These are phyloP conservation scores for Candida michaelii DNA, from an alignment of 805 yeast species.

Conservation along the genomic window DNA sequence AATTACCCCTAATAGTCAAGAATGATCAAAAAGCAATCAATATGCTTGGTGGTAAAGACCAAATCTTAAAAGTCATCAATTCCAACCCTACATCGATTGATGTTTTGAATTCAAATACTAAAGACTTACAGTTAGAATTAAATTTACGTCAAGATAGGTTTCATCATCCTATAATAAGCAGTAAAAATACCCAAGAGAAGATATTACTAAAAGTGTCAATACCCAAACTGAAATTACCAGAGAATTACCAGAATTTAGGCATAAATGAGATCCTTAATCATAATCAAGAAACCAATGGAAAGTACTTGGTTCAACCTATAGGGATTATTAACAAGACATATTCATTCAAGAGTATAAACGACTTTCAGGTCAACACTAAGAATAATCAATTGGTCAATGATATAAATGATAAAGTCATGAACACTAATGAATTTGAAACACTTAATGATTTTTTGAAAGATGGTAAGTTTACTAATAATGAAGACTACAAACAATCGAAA, in stretches of 20 bases:
- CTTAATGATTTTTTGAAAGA: slow-evolving; percentile 25
- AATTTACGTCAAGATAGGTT: slow-evolving; percentile 41
- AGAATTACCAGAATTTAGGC: slow-evolving; percentile 37
- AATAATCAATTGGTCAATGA: slow-evolving; percentile 43
- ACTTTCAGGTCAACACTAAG: slow-evolving; percentile 72
- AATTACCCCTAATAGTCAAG: slow-evolving; percentile 71
- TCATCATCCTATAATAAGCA: slow-evolving; percentile 66
- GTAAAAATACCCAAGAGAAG: slow-evolving; percentile 52
- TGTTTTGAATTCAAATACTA: slow-evolving; percentile 1
- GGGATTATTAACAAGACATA: slow-evolving; percentile 68
- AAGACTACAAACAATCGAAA: slow-evolving; percentile 26
- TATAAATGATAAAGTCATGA: slow-evolving; percentile 23
- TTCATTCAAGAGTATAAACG: slow-evolving; percentile 82
- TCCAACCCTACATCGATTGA: slow-evolving; percentile 23
- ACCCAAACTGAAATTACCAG: slow-evolving; percentile 52
- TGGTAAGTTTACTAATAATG: slow-evolving; percentile 24
- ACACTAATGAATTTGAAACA: slow-evolving; percentile 23
- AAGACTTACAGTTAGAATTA: slow-evolving; percentile 33
- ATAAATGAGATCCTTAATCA: slow-evolving; percentile 39
- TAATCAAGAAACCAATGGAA: slow-evolving; percentile 26
- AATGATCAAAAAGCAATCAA: slow-evolving; percentile 61
- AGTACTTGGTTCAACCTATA: slow-evolving; percentile 53
- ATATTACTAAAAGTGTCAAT: slow-evolving; percentile 57
- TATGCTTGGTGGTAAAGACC: slow-evolving; percentile 65
- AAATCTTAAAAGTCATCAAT: slow-evolving; percentile 43